phyloP scores from a whole-genome alignment of 306 rosid species.

The Prosopis cineraria region DNA sequence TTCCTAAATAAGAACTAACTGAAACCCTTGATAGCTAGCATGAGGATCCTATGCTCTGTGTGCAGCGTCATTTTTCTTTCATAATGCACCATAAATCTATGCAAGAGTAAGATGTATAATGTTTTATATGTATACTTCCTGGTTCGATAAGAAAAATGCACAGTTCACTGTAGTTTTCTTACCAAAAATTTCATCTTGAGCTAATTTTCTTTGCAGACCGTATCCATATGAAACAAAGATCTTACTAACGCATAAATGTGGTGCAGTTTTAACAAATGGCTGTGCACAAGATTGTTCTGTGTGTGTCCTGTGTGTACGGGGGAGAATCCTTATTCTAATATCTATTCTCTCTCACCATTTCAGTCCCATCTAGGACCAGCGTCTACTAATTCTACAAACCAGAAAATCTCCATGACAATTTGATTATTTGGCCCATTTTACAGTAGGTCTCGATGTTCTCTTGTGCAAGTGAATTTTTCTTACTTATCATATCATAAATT shows the following conservation, averaged over 20 bases:
- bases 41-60: not conserved
- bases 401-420: not conserved
- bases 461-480: not conserved
- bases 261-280: not conserved
- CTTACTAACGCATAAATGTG: not conserved
- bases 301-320: not conserved
- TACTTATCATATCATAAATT: slow-evolving; percentile 3
- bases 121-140: not conserved
- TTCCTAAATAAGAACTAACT: not conserved
- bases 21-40: slow-evolving; percentile 3
- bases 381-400: not conserved
- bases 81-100: not conserved
- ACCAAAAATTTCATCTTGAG: not conserved
- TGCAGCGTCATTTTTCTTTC: not conserved
- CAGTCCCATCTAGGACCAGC: not conserved
- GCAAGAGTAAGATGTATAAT: not conserved
- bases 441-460: slow-evolving; percentile 4
- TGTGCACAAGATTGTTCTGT: not conserved
- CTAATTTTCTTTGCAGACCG: not conserved
- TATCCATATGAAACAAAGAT: not conserved
- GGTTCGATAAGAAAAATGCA: not conserved
- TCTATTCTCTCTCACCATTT: not conserved
- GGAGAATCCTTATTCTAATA: not conserved
- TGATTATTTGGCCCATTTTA: slow-evolving; percentile 16
- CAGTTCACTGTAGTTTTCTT: not conserved